These are phyloP conservation scores for Marasmius oreades DNA, from an alignment of 1,284 basidiomycete genomes.

Conservation along the genomic window DNA sequence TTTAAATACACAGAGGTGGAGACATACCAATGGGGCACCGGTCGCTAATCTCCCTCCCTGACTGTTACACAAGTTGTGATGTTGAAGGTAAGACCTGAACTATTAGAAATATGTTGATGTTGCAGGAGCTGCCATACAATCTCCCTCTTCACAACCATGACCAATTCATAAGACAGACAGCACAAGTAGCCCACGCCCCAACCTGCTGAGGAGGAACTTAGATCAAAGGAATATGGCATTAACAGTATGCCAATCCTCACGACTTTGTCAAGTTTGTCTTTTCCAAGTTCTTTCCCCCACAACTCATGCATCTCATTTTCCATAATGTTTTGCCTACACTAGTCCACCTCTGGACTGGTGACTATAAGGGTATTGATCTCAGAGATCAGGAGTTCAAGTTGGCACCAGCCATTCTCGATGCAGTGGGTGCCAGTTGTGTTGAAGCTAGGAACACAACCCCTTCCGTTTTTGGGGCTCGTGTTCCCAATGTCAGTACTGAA, in stretches of 20 bases:
- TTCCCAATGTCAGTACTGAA: conserved; percentile 16
- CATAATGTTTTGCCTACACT: conserved; percentile 15
- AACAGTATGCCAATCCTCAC: conserved; percentile 17
- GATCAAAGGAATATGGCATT: conserved; percentile 16
- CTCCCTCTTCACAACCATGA: conserved; percentile 19
- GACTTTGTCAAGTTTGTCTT: conserved; percentile 10
- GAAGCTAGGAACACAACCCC: conserved; percentile 9
- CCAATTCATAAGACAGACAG: conserved; percentile 7
- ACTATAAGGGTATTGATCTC: conserved; percentile 17
- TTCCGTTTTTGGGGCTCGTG: conserved; percentile 12
- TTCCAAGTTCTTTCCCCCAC: conserved; percentile 17
- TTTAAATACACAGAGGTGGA: too few species aligned
- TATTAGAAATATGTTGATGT: too few species aligned
- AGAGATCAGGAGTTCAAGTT: conserved; percentile 15
- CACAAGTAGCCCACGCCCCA: conserved; percentile 6
- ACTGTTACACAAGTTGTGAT: too few species aligned
- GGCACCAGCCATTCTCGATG: conserved; percentile 9
- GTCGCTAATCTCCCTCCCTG: too few species aligned
- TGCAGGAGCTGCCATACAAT: too few species aligned
- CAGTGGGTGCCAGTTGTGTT: conserved; percentile 7
- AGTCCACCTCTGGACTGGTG: conserved; percentile 17
- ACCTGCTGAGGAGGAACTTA: conserved; percentile 9
- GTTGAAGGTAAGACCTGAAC: too few species aligned
- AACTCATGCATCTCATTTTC: conserved; percentile 21
- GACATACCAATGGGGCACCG: too few species aligned